phyloP scores from a whole-genome alignment of 345 rosid species.

The Linum lewisii region DNA sequence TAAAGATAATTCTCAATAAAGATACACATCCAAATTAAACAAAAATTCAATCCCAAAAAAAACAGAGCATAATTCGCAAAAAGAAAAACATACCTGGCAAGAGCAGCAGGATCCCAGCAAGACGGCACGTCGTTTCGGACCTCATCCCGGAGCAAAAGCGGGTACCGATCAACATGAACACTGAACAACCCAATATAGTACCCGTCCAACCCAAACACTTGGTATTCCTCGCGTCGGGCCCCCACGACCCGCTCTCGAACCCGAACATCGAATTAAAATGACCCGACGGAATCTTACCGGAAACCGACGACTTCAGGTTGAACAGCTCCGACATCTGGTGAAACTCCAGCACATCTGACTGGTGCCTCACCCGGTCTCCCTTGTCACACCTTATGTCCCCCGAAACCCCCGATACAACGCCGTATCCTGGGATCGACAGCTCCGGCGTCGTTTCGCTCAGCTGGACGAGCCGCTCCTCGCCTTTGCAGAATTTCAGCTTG shows the following conservation, averaged over 20 bases:
- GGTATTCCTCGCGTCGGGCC: conserved; percentile 54
- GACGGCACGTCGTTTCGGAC: conserved; percentile 68
- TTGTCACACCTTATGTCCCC: conserved; percentile 69
- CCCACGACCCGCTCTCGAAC: conserved; percentile 64
- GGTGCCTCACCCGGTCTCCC: conserved; percentile 73
- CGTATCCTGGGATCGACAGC: conserved; percentile 54
- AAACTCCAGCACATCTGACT: conserved; percentile 76
- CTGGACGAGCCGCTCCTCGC: conserved; percentile 44
- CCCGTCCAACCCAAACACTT: conserved; percentile 63
- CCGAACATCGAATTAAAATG: conserved; percentile 69
- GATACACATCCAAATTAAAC: neutral
- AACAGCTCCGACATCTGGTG: conserved; percentile 83
- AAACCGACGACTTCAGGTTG: conserved; percentile 45
- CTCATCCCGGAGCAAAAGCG: conserved; percentile 51
- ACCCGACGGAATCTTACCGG: conserved; percentile 85
- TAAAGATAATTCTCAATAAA: no score
- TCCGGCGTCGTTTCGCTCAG: conserved; percentile 47
- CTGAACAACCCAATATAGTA: conserved; percentile 44
- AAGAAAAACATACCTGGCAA: conserved; percentile 41
- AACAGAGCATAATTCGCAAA: neutral
- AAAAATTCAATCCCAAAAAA: neutral
- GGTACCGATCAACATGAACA: conserved; percentile 58
- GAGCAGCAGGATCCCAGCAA: conserved; percentile 63
- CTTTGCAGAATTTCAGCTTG: conserved; percentile 72
- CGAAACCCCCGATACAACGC: conserved; percentile 42